Conservation (phyloP, 169 alveolate genomes). For the Perkinsus olseni region DNA sequence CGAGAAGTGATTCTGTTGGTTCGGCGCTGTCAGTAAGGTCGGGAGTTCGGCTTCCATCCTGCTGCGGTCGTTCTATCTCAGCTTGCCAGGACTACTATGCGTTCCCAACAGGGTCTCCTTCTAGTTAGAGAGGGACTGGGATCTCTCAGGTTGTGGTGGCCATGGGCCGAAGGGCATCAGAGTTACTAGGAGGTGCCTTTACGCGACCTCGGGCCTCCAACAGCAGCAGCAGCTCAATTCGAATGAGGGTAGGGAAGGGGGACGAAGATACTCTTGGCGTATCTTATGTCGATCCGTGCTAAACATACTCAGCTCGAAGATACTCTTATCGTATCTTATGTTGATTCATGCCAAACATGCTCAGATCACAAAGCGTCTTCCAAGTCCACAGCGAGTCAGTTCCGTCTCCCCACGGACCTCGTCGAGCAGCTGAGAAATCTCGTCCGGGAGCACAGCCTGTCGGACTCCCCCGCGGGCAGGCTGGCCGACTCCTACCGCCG, state of each 20-base stretch:
- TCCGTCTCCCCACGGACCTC: background rate
- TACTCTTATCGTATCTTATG: background rate
- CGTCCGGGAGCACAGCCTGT: background rate
- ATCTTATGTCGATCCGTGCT: no score
- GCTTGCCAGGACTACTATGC: no score
- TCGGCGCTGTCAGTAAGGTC: no score
- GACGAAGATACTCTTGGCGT: background rate
- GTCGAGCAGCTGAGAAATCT: background rate
- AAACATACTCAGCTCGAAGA: no score
- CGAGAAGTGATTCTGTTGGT: no score
- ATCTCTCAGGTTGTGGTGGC: background rate
- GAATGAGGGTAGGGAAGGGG: background rate
- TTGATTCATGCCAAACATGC: no score
- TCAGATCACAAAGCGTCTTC: background rate
- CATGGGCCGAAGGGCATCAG: background rate
- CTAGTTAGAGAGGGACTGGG: no score
- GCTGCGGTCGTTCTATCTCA: no score
- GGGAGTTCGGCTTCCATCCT: no score
- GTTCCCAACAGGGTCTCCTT: no score
- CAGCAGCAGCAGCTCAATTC: background rate
- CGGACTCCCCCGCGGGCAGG: background rate
- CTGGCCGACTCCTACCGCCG: background rate
- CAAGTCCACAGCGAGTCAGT: background rate
- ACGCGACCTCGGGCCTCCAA: background rate
- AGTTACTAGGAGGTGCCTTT: background rate